Evolutionary conservation across 1,139 yeast genomes (phyloP), one percentile per base, ranked within the genome.

Genomic region (Diutina sp.): DNA sequence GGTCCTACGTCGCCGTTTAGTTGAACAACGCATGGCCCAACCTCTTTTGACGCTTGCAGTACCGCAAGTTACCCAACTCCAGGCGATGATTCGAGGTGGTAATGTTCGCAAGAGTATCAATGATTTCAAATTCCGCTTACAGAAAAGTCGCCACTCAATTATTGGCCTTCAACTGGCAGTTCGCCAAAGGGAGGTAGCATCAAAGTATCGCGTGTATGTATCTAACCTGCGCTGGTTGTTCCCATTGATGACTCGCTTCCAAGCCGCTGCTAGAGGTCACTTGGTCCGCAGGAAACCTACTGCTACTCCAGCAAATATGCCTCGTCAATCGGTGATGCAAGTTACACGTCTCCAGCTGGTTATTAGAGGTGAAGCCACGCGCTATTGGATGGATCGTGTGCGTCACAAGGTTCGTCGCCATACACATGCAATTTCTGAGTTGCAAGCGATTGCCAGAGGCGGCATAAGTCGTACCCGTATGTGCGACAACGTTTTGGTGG

Each of bases 391-490:
- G 14, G 44, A n/a, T 1, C 44, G 53, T 4, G 53, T 50, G 29
- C 25, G 29, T 11, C 44, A 32, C 4, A 50, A 32, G 44, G 21
- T 50, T n/a, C 25, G 44, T 16, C 58, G 58, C 18, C 63, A 65
- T n/a, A 59, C 60, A n/a, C 63, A 63, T 2, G 64, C 64, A 1
- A 58, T 74, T 4, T 59, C 64, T 11, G 62, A 62, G 50, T 62
- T 76, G 11, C 79, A 76, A 61, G 63, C 78, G 0, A 58, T 72
- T 3, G 65, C 71, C n/a, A 64, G 79, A 47, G 88, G 85, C 38
- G 83, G 78, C 1, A 62, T 76, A 3, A 61, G 75, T 1, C 72
- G 89, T 61, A 71, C 74, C 3, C 71, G 68, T 44, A 65, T 82
- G 56, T 76, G 80, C 59, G 73, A 78, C 59, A 69, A 65, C 57